Evolutionary conservation across 1,284 basidiomycete genomes (phyloP).

Genomic region (Trametes versicolor): DNA sequence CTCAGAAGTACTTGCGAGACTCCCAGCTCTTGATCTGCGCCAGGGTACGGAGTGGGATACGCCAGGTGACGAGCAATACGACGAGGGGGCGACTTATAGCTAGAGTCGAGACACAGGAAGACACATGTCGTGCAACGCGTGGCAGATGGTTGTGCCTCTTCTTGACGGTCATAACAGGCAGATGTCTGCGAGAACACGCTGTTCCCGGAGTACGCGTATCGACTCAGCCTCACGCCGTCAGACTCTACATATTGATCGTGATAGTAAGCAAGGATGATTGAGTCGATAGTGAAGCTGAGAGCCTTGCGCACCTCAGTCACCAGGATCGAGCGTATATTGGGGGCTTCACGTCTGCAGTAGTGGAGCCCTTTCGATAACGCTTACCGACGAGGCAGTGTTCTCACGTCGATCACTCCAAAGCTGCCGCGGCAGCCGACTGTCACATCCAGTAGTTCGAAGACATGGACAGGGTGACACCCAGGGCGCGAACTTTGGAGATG

Average conservation of each 20-base stretch:
- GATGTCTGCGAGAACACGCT: neutral
- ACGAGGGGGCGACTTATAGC: neutral
- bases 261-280: too few species aligned
- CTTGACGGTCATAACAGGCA: neutral
- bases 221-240: too few species aligned
- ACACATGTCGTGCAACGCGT: neutral
- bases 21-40: neutral
- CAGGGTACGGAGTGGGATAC: neutral
- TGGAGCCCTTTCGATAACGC: neutral
- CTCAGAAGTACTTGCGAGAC: too few species aligned
- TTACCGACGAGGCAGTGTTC: neutral
- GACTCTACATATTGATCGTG: too few species aligned
- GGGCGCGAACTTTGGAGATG: neutral
- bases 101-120: neutral
- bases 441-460: neutral
- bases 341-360: too few species aligned
- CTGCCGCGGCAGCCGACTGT: neutral
- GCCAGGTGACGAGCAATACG: neutral
- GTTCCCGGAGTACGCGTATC: neutral
- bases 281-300: too few species aligned
- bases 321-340: too few species aligned
- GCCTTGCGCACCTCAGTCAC: too few species aligned
- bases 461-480: neutral
- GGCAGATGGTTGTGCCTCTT: conserved; percentile 4
- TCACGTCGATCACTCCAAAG: conserved; percentile 1